Evolutionary conservation across 495 filamentous ascomycete genomes (phyloP).

Genomic region (Acidomyces sp.): DNA sequence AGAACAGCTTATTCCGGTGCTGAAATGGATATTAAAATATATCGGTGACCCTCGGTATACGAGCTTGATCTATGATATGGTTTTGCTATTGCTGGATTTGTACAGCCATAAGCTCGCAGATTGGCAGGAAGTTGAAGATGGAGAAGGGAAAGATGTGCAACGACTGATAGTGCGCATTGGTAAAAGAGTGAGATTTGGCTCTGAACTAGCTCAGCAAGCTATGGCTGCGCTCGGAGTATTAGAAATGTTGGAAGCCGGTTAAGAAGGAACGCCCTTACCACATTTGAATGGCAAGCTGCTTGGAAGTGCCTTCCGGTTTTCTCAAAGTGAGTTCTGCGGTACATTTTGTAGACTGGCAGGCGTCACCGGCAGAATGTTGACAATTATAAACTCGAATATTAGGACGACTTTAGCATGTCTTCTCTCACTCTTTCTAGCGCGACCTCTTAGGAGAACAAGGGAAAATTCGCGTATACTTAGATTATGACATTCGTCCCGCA

Average conservation of each 20-base stretch:
- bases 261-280: no score
- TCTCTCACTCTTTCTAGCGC: no score
- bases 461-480: no score
- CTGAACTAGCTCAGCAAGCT: conserved; percentile 12
- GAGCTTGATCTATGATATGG: conserved; percentile 62
- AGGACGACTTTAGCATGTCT: no score
- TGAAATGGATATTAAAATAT: conserved; percentile 69
- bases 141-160: conserved; percentile 5
- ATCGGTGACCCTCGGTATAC: conserved; percentile 70
- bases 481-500: no score
- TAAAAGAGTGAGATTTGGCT: conserved; percentile 21
- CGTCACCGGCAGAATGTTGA: no score
- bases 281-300: no score
- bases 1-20: conserved; percentile 60
- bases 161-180: conserved; percentile 9
- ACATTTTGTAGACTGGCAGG: no score
- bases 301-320: no score
- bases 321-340: no score
- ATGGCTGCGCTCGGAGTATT: conserved; percentile 9
- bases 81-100: conserved; percentile 66
- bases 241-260: conserved; percentile 10
- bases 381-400: no score
- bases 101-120: conserved; percentile 71
- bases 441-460: no score
- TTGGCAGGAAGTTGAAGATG: conserved; percentile 9